Evolutionary conservation across 345 rosid genomes (phyloP), one percentile per base, ranked within the genome.

Genomic region (Citrus reticulata): DNA sequence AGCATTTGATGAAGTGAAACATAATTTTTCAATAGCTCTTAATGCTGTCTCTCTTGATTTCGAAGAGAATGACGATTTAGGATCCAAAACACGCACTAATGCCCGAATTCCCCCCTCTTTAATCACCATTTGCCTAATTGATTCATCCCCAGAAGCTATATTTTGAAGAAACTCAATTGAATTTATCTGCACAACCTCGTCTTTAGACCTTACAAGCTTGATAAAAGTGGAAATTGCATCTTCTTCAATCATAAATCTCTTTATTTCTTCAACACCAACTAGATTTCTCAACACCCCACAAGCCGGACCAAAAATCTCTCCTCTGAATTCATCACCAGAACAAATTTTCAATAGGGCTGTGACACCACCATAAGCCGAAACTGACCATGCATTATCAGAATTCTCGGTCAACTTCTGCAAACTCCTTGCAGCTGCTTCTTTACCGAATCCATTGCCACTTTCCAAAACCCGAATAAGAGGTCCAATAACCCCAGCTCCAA

Each of bases 351-450:
- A 68, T 77, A 96, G 76, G 9, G 92, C 92, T 0, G 97, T 86
- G 54, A 96, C 99, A 20, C 99, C 98, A n/a, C 94, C 99, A 35
- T 96, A 95, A 84, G 99, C 93, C 6, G 95, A 96, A 42, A 93
- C 91, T 1, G 97, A 90, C 99, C 99, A 96, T 20, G 97, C 97
- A 66, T 96, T 96, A 75, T 96, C 98, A 0, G 96, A 87, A 79
- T 95, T 92, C 84, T 83, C 81, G 0, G 99, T 95, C 80, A 93
- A 82, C 60, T 84, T 92, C 81, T 68, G 85, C 88, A 96, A 84
- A 81, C 97, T 86, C 68, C 79, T 87, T 0, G 89, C 90, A 1
- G 97, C 86, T 22, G 77, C 88, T 80, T 86, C 89, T 81, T 87
- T 90, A 40, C 92, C 92, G 30, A 65, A 78, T 61, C 77, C 89